Evolutionary conservation across 768 basidiomycete species (phyloP), one percentile per base, ranked within the genome.

Genomic region (Chalciporus piperatus): DNA sequence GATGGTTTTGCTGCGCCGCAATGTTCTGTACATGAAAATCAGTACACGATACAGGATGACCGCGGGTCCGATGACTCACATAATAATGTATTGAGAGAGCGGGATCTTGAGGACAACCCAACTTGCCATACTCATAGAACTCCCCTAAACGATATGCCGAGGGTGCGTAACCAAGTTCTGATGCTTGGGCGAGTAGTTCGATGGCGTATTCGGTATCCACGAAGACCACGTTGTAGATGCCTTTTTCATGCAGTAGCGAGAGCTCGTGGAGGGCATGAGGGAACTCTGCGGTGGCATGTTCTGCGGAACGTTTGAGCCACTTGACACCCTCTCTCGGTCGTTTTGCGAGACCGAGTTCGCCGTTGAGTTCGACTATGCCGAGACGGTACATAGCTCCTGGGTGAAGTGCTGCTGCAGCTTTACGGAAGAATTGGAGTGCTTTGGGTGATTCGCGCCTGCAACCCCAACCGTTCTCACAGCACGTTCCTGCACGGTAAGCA

Each of bases 391-490:
- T 90, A 1, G 97, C 91, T 14, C 92, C 93, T 0, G 94, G 93
- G 59, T 98, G 95, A 12, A 87, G 78, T 1, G 92, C 84, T 0
- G 94, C 92, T 0, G 87, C 92, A 7, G 95, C 92, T 70, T 97
- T 98, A 52, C 89, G 84, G 75, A 87, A 98, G 74, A 94, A 97
- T 50, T 89, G 85, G 32, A 98, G 71, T 0, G 96, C 93, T 64
- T 98, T 98, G 40, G 86, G 85, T 16, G 83, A 86, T 70, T 98
- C 97, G 13, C 93, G 81, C 45, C 96, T 77, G 67, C 93, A 96
- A 6, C 97, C 97, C 97, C 96, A 98, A 25, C 95, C 97, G 61
- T 98, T 95, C 78, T 99, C 97, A 70, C 92, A 97, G 67, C 97
- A 99, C 3, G 95, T 95, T 28, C 94, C 97, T 0, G 95, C 89